Conservation (phyloP, 768 basidiomycete genomes). For the Hygrophorus pudorinus region DNA sequence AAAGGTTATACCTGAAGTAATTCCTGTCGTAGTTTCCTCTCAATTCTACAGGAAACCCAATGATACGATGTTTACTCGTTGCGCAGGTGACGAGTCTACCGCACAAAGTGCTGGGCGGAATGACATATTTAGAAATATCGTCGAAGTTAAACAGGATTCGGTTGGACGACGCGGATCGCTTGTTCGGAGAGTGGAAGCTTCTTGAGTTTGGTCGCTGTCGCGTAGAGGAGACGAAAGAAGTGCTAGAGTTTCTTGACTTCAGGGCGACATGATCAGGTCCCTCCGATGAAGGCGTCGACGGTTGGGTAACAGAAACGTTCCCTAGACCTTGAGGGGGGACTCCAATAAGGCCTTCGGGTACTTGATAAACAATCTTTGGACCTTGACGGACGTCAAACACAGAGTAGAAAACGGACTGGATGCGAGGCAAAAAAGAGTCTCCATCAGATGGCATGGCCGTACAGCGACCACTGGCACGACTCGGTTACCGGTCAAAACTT, state of each 20-base stretch:
- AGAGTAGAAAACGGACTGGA: conserved; percentile 89
- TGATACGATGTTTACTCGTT: conserved; percentile 72
- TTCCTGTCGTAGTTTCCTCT: conserved; percentile 72
- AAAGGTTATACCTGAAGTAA: conserved; percentile 89
- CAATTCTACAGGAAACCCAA: conserved; percentile 84
- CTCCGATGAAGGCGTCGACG: conserved; percentile 28
- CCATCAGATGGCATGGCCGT: conserved; percentile 32
- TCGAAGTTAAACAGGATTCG: conserved; percentile 76
- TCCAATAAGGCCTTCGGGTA: conserved; percentile 84
- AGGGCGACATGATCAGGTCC: conserved; percentile 14
- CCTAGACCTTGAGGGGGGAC: conserved; percentile 22
- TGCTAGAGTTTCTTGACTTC: conserved; percentile 42
- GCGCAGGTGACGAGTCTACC: conserved; percentile 84
- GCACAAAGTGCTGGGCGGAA: conserved; percentile 78
- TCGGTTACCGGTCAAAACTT: too few relatives aligned
- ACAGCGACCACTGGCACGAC: too few relatives aligned
- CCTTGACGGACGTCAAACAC: conserved; percentile 82
- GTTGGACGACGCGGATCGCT: conserved; percentile 40
- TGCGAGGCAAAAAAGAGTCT: conserved; percentile 69
- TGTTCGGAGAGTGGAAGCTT: conserved; percentile 32
- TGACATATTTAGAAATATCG: conserved; percentile 89
- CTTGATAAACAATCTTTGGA: conserved; percentile 86
- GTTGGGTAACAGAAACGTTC: conserved; percentile 15
- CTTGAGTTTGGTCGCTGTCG: conserved; percentile 34
- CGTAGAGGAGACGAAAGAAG: conserved; percentile 37